These are phyloP conservation scores for Tuber calosporum DNA, from an alignment of 495 filamentous ascomycete genomes.

Conservation along the genomic window DNA sequence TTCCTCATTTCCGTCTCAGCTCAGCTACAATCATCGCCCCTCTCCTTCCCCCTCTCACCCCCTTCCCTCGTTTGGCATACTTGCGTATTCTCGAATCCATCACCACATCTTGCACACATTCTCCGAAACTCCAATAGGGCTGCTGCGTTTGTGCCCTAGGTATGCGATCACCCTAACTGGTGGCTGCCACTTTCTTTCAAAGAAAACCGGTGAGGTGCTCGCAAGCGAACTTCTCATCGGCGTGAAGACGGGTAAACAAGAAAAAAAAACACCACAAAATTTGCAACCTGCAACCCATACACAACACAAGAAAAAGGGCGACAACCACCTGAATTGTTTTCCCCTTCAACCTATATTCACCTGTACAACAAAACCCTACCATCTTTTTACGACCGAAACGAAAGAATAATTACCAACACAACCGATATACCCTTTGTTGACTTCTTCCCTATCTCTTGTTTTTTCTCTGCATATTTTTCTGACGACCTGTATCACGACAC, in stretches of 20 bases:
- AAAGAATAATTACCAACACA: constrained; percentile 29
- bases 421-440: constrained; percentile 19
- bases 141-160: constrained; percentile 23
- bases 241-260: constrained; percentile 23
- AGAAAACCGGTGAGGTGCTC: constrained; percentile 31
- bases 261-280: constrained; percentile 17
- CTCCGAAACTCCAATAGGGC: constrained; percentile 30
- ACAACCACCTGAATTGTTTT: constrained; percentile 9
- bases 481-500: constrained; percentile 38
- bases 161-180: constrained; percentile 35
- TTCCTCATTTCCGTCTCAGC: neutral
- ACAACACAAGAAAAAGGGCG: neutral
- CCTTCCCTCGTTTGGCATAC: neutral
- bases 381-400: constrained; percentile 28
- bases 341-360: constrained; percentile 10
- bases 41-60: constrained; percentile 17
- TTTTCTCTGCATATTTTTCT: constrained; percentile 27
- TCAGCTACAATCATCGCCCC: constrained; percentile 16
- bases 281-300: neutral
- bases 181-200: constrained; percentile 32
- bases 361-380: constrained; percentile 15
- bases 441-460: constrained; percentile 32
- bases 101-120: constrained; percentile 22
- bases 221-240: constrained; percentile 26
- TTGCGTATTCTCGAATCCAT: constrained; percentile 8